Evolutionary conservation across 208 protist genomes (phyloP).

Genomic region (Crithidia acanthocephali): DNA sequence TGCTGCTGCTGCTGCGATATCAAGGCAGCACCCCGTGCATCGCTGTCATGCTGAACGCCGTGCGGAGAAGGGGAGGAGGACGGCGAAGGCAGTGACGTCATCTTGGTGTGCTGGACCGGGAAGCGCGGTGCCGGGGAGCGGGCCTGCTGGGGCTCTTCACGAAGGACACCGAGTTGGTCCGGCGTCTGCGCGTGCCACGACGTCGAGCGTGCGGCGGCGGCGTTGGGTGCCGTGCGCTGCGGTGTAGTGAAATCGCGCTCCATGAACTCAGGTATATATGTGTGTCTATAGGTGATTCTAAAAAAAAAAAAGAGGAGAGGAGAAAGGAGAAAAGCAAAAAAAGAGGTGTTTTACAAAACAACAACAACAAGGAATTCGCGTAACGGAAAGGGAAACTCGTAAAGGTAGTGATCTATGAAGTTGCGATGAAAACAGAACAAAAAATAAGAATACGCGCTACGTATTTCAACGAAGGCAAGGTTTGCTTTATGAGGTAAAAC

Average conservation of each 20-base stretch:
- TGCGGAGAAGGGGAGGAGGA: not conserved
- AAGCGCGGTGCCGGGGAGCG: conserved; percentile 21
- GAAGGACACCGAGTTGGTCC: not conserved
- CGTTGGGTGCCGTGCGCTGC: conserved; percentile 4
- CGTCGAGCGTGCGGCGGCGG: not conserved
- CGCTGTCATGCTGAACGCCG: not conserved
- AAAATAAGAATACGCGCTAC: too few species aligned
- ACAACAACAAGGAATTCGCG: not conserved
- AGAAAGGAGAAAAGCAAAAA: too few species aligned
- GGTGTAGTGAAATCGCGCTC: conserved; percentile 3
- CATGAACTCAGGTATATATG: not conserved
- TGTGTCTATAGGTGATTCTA: not conserved
- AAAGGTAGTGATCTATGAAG: too few species aligned
- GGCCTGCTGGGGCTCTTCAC: not conserved
- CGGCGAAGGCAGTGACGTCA: too few species aligned
- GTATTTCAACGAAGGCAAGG: too few species aligned
- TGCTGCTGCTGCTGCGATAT: not conserved
- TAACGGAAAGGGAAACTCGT: not conserved
- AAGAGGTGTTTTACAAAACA: not conserved
- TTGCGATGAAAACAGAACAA: too few species aligned
- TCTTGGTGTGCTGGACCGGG: not conserved
- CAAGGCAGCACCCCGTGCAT: not conserved
- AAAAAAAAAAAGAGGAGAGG: not conserved
- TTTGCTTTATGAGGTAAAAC: too few species aligned
- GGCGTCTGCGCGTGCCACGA: not conserved